A percentile compares a stretch with the other conserved stretches of the same genome.
Evolutionary conservation across 202 grass and related monocot species (phyloP).

Genomic region (Zoysia matrella): DNA sequence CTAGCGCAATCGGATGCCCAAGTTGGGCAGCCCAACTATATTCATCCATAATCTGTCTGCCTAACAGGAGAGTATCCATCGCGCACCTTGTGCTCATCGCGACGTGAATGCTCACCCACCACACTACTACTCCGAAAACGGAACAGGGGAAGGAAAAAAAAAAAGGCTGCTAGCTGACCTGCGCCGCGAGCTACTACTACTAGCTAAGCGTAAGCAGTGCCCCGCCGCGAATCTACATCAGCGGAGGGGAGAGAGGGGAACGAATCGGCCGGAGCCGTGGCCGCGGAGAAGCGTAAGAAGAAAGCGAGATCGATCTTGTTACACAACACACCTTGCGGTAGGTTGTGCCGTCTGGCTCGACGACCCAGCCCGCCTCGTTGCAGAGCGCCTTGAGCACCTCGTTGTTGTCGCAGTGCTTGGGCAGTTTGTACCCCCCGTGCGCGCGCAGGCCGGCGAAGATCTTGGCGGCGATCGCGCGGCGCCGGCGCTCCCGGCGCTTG

Average conservation of each 20-base stretch:
- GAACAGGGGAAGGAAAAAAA: neutral
- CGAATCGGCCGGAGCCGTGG: neutral
- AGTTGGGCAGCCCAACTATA: neutral
- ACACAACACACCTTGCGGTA: slow-evolving; percentile 65
- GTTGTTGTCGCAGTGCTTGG: slow-evolving; percentile 19
- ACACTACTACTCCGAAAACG: neutral
- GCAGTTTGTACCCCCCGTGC: too few species aligned
- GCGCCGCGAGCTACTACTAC: too few species aligned
- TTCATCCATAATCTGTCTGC: neutral
- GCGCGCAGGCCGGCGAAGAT: too few species aligned
- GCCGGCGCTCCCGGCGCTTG: too few species aligned
- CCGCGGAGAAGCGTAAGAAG: neutral
- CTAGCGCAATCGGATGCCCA: slow-evolving; percentile 2
- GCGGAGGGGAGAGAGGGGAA: too few species aligned
- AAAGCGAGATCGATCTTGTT: neutral
- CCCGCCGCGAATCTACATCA: too few species aligned
- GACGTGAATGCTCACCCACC: slow-evolving; percentile 38
- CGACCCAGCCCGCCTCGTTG: slow-evolving; percentile 78
- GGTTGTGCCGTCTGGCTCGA: slow-evolving; percentile 77
- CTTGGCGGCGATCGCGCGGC: too few species aligned
- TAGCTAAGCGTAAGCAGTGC: too few species aligned
- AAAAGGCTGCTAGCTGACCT: slow-evolving; percentile 1
- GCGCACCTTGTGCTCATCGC: slow-evolving; percentile 19
- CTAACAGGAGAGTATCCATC: neutral
- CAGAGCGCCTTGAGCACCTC: slow-evolving; percentile 86